Evolutionary conservation across 2,329 filamentous ascomycete species (phyloP), one percentile per base, ranked within the genome.

Genomic region (Lecanoromycetidae sp.): DNA sequence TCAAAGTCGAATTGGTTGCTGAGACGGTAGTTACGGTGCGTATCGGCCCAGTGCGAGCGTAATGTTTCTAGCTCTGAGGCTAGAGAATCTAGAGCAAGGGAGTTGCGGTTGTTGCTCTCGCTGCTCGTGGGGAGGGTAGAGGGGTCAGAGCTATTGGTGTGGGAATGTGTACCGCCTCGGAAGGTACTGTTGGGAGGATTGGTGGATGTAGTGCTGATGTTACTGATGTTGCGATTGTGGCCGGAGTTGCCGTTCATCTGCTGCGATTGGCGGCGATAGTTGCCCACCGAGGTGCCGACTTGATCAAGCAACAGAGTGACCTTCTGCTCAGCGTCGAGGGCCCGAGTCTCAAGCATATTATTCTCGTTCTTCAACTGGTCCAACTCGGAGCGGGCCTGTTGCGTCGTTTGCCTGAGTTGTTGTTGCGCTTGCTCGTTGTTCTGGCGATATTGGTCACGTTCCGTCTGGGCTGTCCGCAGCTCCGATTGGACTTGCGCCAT

Each of bases 231-330:
- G 43, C 61, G 57, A 25, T 39, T 22, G 26, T 55, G 53, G 32
- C 33, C n/a, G 30, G 42, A 30, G 27, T 46, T 34, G 20, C 35
- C 36, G 39, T 52, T 45, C 25, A 53, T 38, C 19, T 54, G 52
- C 32, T 54, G 52, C 12, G 52, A 54, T 57, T 79, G 87, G 33
- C 91, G 84, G 46, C 91, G 84, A 65, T 96, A 96, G 62, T 85
- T 94, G 65, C 91, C 88, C 13, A 98, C 91, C 3, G 87, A 94
- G 33, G 80, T 79, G 64, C 94, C 90, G 30, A 98, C 88, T 61
- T 96, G 90, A 62, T 96, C 87, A 10, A 98, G 79, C 41, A 98
- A 78, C 58, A 94, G 76, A 26, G 85, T 86, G 19, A 98, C 91
- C 60, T 94, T 94, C 55, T 85, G 80, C 67, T 98, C 91, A 1